A percentile compares a stretch with the other conserved stretches of the same genome.
These are phyloP conservation scores for Candida khao-thaluensis DNA, from an alignment of 805 yeast species.

Conservation along the genomic window DNA sequence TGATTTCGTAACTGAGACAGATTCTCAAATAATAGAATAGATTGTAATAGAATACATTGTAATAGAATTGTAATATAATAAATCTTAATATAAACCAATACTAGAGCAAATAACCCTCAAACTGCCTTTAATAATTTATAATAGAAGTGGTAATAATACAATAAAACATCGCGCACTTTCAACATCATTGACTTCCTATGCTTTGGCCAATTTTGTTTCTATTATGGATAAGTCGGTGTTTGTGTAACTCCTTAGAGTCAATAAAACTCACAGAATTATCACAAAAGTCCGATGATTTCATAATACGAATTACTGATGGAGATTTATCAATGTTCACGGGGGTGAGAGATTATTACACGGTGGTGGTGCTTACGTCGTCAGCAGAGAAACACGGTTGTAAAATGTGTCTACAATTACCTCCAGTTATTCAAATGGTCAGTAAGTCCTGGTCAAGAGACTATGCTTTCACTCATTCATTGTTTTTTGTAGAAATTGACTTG, in stretches of 20 bases:
- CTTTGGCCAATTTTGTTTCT: conserved; percentile 6
- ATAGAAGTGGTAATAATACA: too few relatives aligned
- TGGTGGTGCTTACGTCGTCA: conserved; percentile 54
- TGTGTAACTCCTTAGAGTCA: conserved; percentile 10
- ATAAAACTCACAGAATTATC: conserved; percentile 12
- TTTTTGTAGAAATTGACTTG: conserved; percentile 54
- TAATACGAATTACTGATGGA: conserved; percentile 43
- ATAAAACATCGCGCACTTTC: neutral
- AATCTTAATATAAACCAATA: neutral
- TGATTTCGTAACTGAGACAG: conserved; percentile 37
- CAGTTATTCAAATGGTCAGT: conserved; percentile 37
- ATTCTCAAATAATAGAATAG: too few relatives aligned
- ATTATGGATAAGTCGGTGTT: neutral
- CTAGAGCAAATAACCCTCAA: too few relatives aligned
- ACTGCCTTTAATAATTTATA: too few relatives aligned
- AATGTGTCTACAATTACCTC: conserved; percentile 46
- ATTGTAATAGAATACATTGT: too few relatives aligned
- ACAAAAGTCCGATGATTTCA: conserved; percentile 22
- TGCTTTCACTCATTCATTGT: conserved; percentile 38
- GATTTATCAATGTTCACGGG: conserved; percentile 46
- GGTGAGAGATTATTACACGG: conserved; percentile 49
- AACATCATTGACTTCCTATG: too few relatives aligned
- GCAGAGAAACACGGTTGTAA: conserved; percentile 44
- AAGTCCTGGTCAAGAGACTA: conserved; percentile 44
- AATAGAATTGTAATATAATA: neutral